A percentile compares a stretch with the other conserved stretches of the same genome.
Evolutionary conservation across 176 grass and related monocot species (phyloP).

Genomic region (Ensete glaucum): DNA sequence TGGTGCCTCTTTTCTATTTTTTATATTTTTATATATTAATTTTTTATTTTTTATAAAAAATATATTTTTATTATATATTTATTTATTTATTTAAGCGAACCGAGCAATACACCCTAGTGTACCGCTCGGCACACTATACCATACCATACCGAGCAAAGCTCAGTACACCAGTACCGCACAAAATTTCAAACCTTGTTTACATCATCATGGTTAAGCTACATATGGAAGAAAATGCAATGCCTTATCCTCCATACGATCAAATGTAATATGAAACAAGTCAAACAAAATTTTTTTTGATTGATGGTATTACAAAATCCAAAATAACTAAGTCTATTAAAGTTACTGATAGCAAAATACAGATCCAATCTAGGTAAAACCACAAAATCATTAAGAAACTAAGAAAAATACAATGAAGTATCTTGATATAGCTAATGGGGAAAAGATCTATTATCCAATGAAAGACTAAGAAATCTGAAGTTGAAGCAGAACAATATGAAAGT

Average conservation of each 20-base stretch:
- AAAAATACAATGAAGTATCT: no score
- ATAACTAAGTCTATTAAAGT: background rate
- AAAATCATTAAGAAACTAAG: background rate
- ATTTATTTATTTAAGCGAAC: no score
- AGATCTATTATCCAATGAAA: background rate
- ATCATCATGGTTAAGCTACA: background rate
- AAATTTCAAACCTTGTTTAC: background rate
- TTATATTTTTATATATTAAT: no score
- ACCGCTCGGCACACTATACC: no score
- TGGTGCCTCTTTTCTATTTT: no score
- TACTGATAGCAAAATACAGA: background rate
- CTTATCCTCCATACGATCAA: background rate
- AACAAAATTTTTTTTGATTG: background rate
- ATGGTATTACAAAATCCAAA: background rate
- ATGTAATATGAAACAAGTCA: background rate
- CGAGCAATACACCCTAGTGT: no score
- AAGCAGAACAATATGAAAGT: background rate
- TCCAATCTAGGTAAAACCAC: background rate
- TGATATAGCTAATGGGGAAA: no score
- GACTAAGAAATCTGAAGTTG: background rate
- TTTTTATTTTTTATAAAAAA: no score
- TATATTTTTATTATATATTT: no score
- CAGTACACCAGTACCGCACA: no score
- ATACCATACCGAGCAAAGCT: no score
- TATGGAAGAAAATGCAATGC: no score